Percentiles rank a stretch among this genome's conserved stretches.
phyloP scores from a whole-genome alignment of 768 basidiomycete species.

The Tulasnella sp. region DNA sequence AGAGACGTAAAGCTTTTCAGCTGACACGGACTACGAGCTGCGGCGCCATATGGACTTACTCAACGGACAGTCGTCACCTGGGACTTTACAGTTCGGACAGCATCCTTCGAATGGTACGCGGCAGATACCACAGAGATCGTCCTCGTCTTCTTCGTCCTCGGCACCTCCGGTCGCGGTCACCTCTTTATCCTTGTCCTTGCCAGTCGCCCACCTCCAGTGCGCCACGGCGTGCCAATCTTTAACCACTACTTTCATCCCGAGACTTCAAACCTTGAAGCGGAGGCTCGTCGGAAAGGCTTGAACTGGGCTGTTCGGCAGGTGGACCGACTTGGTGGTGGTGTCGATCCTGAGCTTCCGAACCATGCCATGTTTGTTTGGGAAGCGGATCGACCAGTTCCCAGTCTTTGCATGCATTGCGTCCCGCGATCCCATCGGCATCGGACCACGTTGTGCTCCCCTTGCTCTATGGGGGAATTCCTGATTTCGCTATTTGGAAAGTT shows the following conservation, averaged over 20 bases:
- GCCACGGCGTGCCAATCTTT: conserved; percentile 85
- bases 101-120: conserved; percentile 87
- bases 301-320: neutral
- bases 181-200: conserved; percentile 18
- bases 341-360: neutral
- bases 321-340: neutral
- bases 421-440: no score
- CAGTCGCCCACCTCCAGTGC: conserved; percentile 75
- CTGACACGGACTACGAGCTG: neutral
- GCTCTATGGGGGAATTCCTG: neutral
- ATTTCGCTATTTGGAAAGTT: neutral
- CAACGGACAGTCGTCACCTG: conserved; percentile 89
- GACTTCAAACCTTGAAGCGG: neutral
- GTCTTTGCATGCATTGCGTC: no score
- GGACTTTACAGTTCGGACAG: conserved; percentile 92
- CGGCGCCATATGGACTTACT: conserved; percentile 40
- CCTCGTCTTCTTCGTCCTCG: conserved; percentile 35
- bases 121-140: conserved; percentile 76
- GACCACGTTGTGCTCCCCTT: no score
- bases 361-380: neutral
- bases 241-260: conserved; percentile 68
- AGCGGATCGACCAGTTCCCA: no score
- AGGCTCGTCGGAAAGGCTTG: neutral
- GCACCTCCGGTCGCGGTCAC: conserved; percentile 17
- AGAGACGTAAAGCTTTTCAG: neutral